phyloP scores from a whole-genome alignment of 2,329 filamentous ascomycete genomes.

The Laburnicola sp. region DNA sequence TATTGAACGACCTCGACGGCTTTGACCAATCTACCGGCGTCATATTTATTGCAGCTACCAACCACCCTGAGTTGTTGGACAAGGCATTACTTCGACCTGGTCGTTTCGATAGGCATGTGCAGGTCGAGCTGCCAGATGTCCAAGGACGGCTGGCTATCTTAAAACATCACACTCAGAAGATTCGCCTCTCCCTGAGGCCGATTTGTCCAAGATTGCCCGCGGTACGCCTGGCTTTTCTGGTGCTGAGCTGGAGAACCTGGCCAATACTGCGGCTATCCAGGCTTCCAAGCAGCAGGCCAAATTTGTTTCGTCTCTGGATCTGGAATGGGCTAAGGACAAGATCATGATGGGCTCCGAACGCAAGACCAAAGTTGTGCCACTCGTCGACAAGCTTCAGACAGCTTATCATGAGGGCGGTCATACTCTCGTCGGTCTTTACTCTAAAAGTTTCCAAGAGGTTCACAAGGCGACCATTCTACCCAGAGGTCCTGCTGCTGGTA shows the following conservation, averaged over 20 bases:
- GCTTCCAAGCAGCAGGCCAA: conserved; percentile 84
- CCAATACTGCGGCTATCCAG: conserved; percentile 92
- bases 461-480: conserved; percentile 99
- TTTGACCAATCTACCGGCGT: conserved; percentile 94
- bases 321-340: conserved; percentile 98
- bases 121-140: conserved; percentile 87
- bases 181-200: conserved; percentile 80
- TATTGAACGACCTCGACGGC: conserved; percentile 94
- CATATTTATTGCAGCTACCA: conserved; percentile 94
- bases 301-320: conserved; percentile 75
- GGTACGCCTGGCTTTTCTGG: conserved; percentile 92
- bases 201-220: conserved; percentile 79
- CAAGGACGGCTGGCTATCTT: conserved; percentile 90
- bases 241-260: conserved; percentile 92
- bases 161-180: conserved; percentile 89
- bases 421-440: conserved; percentile 84
- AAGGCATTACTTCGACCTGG: conserved; percentile 93
- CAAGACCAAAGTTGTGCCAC: conserved; percentile 83
- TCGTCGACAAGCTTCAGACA: conserved; percentile 95
- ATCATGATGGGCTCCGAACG: conserved; percentile 96
- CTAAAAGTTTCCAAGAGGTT: conserved; percentile 72
- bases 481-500: conserved; percentile 80
- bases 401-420: conserved; percentile 96
- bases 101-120: conserved; percentile 91
- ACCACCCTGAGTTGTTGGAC: conserved; percentile 91